These are phyloP conservation scores for Cymbopogon flexuosus DNA, from an alignment of 202 grass and related monocot species.

Conservation along the genomic window DNA sequence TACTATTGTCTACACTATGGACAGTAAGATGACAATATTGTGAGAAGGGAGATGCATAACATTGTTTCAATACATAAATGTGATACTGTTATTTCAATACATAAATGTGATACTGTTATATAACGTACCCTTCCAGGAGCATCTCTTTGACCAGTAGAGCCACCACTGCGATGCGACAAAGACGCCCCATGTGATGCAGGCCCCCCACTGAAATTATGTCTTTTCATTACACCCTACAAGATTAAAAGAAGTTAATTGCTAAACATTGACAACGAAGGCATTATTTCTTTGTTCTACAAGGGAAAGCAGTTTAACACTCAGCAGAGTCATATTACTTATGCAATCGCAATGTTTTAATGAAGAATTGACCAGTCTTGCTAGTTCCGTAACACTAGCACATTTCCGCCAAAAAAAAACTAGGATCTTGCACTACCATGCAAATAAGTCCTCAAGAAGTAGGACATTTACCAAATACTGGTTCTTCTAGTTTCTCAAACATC, in stretches of 20 bases:
- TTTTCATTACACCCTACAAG: conserved; percentile 97
- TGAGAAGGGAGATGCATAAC: conserved; percentile 6
- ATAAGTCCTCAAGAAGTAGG: background rate
- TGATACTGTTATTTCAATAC: conserved; percentile 9
- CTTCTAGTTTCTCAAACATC: conserved; percentile 4
- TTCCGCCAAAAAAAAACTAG: conserved; percentile 4
- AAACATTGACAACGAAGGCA: background rate
- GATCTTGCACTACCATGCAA: conserved; percentile 4
- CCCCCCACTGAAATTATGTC: conserved; percentile 59
- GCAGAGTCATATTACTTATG: background rate
- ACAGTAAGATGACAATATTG: background rate
- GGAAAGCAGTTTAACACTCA: background rate
- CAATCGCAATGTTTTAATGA: background rate
- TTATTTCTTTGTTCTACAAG: conserved; percentile 5
- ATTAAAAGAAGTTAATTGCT: conserved; percentile 18
- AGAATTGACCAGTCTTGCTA: background rate
- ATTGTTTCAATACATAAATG: conserved; percentile 21
- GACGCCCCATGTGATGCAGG: conserved; percentile 96
- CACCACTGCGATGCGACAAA: conserved; percentile 86
- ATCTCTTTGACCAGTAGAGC: conserved; percentile 98
- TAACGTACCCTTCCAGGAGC: conserved; percentile 84
- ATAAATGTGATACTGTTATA: conserved; percentile 17
- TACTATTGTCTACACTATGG: background rate
- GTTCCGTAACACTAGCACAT: background rate
- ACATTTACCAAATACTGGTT: conserved; percentile 4